Evolutionary conservation across 306 rosid genomes (phyloP).

Genomic region (Prunus fruticosa): DNA sequence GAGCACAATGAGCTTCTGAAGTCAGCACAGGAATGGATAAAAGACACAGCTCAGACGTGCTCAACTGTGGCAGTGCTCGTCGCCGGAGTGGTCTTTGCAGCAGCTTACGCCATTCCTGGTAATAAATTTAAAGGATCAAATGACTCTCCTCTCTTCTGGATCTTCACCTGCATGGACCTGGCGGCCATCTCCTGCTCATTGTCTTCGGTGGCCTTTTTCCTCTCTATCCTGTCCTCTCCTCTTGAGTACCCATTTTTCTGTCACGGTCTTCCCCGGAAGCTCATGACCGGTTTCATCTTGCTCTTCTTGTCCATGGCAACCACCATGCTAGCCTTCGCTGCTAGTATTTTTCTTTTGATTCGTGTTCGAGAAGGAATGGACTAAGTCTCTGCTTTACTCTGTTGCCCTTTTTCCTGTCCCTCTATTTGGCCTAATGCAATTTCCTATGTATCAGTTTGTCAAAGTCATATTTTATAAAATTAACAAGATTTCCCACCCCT

Average conservation of each 20-base stretch:
- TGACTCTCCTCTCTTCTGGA: conserved; percentile 17
- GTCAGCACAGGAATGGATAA: conserved; percentile 27
- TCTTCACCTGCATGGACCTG: conserved; percentile 34
- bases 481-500: background rate
- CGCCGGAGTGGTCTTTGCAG: conserved; percentile 35
- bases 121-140: background rate
- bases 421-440: background rate
- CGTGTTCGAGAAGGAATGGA: conserved; percentile 10
- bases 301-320: conserved; percentile 26
- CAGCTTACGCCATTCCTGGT: conserved; percentile 28
- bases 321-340: conserved; percentile 34
- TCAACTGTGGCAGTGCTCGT: conserved; percentile 28
- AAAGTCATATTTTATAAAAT: background rate
- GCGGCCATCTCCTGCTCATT: conserved; percentile 31
- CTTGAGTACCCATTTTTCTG: conserved; percentile 25
- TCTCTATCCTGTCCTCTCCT: conserved; percentile 32
- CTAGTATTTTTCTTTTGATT: conserved; percentile 24
- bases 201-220: conserved; percentile 42
- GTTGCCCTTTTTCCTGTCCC: conserved; percentile 24
- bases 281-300: conserved; percentile 23
- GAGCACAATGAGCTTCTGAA: background rate
- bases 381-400: conserved; percentile 10
- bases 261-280: conserved; percentile 22
- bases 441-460: background rate
- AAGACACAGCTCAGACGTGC: conserved; percentile 30